Evolutionary conservation across 2,329 filamentous ascomycete species (phyloP).

Genomic region (Dactylonectria estremocensis): DNA sequence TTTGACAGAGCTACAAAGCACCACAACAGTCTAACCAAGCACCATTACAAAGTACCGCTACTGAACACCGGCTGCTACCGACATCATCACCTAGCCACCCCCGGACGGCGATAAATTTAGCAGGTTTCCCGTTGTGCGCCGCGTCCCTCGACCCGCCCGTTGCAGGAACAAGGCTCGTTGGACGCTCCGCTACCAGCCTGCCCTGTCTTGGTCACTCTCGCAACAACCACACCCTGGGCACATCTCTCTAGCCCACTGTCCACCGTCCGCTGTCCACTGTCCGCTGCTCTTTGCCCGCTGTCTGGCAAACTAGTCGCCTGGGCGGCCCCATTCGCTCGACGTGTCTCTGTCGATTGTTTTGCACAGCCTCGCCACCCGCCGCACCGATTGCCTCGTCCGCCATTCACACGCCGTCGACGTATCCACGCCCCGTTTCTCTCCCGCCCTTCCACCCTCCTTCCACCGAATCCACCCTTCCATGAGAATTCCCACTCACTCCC

Average conservation of each 20-base stretch:
- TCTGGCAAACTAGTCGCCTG: slow-evolving; percentile 18
- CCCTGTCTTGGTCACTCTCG: slow-evolving; percentile 15
- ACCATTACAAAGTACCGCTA: not conserved
- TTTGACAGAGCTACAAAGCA: not conserved
- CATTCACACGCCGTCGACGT: slow-evolving; percentile 28
- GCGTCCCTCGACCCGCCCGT: slow-evolving; percentile 18
- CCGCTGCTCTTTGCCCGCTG: not conserved
- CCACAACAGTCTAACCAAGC: not conserved
- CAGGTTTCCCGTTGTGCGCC: slow-evolving; percentile 23
- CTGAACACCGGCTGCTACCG: not conserved
- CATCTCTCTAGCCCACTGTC: slow-evolving; percentile 7
- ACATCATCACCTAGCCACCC: slow-evolving; percentile 26
- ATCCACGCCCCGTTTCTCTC: slow-evolving; percentile 29
- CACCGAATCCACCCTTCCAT: slow-evolving; percentile 29
- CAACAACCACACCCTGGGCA: slow-evolving; percentile 12
- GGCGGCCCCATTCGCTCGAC: slow-evolving; percentile 40
- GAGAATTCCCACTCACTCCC: slow-evolving; percentile 41
- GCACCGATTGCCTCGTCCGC: slow-evolving; percentile 32
- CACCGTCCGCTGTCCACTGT: not conserved
- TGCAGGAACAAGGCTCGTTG: slow-evolving; percentile 23
- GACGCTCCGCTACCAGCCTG: slow-evolving; percentile 19
- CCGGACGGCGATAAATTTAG: slow-evolving; percentile 43
- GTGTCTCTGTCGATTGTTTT: slow-evolving; percentile 39
- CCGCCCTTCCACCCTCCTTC: slow-evolving; percentile 20
- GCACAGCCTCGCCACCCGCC: slow-evolving; percentile 44